Conservation (phyloP, 495 filamentous ascomycete species). For the Corynascus novoguineensis region DNA sequence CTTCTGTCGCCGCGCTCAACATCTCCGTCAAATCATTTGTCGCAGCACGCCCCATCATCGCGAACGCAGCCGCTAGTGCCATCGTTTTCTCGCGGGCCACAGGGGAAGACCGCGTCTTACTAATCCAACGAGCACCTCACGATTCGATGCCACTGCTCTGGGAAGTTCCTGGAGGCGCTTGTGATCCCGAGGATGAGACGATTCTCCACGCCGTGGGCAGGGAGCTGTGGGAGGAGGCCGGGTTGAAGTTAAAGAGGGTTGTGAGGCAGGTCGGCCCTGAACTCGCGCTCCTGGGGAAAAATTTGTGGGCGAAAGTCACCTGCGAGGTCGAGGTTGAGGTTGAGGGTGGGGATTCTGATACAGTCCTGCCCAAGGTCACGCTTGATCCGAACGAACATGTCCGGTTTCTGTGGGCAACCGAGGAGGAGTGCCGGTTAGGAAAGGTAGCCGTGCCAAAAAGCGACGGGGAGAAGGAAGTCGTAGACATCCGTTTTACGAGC, state of each 20-base stretch:
- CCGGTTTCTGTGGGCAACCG: conserved; percentile 39
- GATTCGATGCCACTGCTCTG: conserved; percentile 47
- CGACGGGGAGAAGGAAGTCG: conserved; percentile 14
- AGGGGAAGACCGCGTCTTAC: conserved; percentile 32
- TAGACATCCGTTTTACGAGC: conserved; percentile 32
- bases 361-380: conserved; percentile 23
- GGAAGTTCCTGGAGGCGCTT: conserved; percentile 54
- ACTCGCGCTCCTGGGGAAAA: no score
- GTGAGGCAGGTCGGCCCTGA: conserved; percentile 31
- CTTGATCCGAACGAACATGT: conserved; percentile 43
- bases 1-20: conserved; percentile 22
- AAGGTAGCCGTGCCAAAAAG: conserved; percentile 12
- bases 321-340: conserved; percentile 37
- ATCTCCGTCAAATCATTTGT: conserved; percentile 24
- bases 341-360: not conserved
- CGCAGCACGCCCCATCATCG: conserved; percentile 18
- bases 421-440: conserved; percentile 35
- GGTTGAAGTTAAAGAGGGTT: conserved; percentile 36
- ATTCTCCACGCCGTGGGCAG: conserved; percentile 45
- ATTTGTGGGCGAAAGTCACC: conserved; percentile 38
- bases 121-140: conserved; percentile 47
- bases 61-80: conserved; percentile 29
- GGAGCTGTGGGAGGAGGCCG: conserved; percentile 55
- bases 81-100: conserved; percentile 33
- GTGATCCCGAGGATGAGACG: conserved; percentile 44